Base-by-base conservation (phyloP, 1,284 basidiomycete genomes). In the Tetrapyrgos nigripes region DNA sequence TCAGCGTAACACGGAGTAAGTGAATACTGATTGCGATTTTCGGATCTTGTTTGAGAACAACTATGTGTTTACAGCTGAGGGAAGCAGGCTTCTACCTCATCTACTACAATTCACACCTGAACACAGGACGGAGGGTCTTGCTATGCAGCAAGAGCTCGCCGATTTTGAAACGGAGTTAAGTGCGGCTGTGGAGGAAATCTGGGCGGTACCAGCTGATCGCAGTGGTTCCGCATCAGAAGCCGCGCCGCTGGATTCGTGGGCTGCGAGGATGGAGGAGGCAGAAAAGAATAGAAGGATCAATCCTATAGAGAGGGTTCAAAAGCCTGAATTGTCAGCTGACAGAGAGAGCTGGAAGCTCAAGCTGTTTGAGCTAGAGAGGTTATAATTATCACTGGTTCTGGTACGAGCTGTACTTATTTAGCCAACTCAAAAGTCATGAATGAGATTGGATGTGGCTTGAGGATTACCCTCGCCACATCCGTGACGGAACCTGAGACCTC, bases 61-160 rank as follows among this genome's bases (percentile, higher is more conserved):
- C 49, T 24, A 29, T 60, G 46, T 40, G 29, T 46, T 44, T 54
- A 23, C 65, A 93, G 91, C 76, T 50, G 91, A 92, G 65, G 81
- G 79, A 4, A 73, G 75, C 21, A 79, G 77, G 37, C 72, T 93
- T 29, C 72, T 93, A 14, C 90, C 90, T 3, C 90, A 92, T 68
- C 75, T 93, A 24, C 72, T 86, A 43, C 84, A 86, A 61, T 84
- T 92, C 63, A 84, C 85, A 0, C 63, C 77, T 8, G 83, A 83
- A 56, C 88, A 92, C 65, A 78, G 81, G 3, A 68, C 73, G 19
- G 87, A 89, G 65, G 91, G 85, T 0, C 62, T 69, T 33, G 72
- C 68, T 3, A 70, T 93, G 61, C 87, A 90, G 67, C 67, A 73
- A 9, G 84, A 88, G 50, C 66, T 89, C 0, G 60, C 62, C 6